Conservation (phyloP, 2,329 filamentous ascomycete genomes). For the Trichoderma arundinaceum region DNA sequence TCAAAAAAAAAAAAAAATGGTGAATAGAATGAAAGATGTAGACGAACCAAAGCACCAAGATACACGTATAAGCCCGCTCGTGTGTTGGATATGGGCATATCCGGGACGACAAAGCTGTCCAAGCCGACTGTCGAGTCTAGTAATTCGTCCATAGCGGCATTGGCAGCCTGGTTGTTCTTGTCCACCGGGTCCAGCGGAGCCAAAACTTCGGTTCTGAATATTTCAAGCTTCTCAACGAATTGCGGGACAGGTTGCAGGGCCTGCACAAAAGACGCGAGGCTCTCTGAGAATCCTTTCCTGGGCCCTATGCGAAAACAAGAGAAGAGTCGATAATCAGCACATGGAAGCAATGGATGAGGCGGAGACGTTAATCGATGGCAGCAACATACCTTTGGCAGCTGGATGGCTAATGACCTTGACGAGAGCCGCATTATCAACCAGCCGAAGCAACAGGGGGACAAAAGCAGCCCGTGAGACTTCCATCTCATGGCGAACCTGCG, state of each 20-base stretch:
- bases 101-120: slow-evolving; percentile 61
- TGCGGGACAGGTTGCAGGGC: slow-evolving; percentile 63
- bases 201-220: slow-evolving; percentile 63
- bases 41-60: slow-evolving; percentile 75
- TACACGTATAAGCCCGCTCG: slow-evolving; percentile 85
- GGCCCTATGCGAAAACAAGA: slow-evolving; percentile 44
- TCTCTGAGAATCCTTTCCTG: slow-evolving; percentile 57
- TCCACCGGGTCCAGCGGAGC: slow-evolving; percentile 60
- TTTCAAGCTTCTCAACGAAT: slow-evolving; percentile 59
- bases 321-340: background rate
- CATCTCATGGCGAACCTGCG: slow-evolving; percentile 61
- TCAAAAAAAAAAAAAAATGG: background rate
- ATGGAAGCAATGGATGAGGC: background rate
- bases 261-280: slow-evolving; percentile 60
- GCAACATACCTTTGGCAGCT: slow-evolving; percentile 56
- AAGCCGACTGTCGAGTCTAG: slow-evolving; percentile 62
- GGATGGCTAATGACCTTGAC: slow-evolving; percentile 59
- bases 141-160: slow-evolving; percentile 60
- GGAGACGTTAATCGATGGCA: slow-evolving; percentile 18
- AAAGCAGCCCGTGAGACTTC: slow-evolving; percentile 66
- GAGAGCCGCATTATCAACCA: slow-evolving; percentile 65
- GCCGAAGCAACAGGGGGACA: slow-evolving; percentile 65
- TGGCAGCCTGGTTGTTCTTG: slow-evolving; percentile 56
- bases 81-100: slow-evolving; percentile 74
- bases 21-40: background rate